phyloP scores from a whole-genome alignment of 1,284 basidiomycete species.

The Tetrapyrgos nigripes region DNA sequence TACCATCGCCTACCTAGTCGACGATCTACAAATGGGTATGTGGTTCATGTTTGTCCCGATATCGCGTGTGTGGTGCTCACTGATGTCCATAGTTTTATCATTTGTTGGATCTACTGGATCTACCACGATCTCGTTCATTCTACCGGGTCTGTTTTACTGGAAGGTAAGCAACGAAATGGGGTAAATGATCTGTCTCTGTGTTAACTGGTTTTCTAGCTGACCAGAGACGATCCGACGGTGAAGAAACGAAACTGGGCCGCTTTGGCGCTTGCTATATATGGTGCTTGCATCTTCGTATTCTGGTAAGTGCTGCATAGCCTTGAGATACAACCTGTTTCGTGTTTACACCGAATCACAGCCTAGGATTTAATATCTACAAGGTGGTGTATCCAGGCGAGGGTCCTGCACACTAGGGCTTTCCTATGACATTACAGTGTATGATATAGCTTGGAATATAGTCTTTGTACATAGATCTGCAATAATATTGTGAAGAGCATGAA shows the following conservation, averaged over 20 bases:
- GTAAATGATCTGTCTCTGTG: not conserved
- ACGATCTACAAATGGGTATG: slow-evolving; percentile 85
- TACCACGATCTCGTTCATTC: slow-evolving; percentile 96
- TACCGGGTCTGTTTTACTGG: slow-evolving; percentile 89
- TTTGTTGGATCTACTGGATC: slow-evolving; percentile 98
- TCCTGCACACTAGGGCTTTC: slow-evolving; percentile 13
- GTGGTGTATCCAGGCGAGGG: slow-evolving; percentile 44
- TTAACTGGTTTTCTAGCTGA: slow-evolving; percentile 58
- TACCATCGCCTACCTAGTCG: slow-evolving; percentile 82
- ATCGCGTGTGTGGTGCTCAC: not conserved
- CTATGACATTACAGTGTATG: not conserved
- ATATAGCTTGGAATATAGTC: not conserved
- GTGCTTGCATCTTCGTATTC: slow-evolving; percentile 83
- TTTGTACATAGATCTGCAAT: not conserved
- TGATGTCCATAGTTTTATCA: slow-evolving; percentile 71
- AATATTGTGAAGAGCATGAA: not conserved
- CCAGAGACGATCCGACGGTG: slow-evolving; percentile 67
- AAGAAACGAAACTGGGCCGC: slow-evolving; percentile 68
- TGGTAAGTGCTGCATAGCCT: slow-evolving; percentile 62
- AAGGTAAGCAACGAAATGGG: slow-evolving; percentile 58
- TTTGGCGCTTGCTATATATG: slow-evolving; percentile 77
- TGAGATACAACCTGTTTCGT: slow-evolving; percentile 3
- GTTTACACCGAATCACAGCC: slow-evolving; percentile 43
- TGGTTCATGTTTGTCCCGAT: slow-evolving; percentile 16
- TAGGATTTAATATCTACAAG: slow-evolving; percentile 80